Conservation (phyloP, 768 basidiomycete species). For the Asterophora lycoperdoides region DNA sequence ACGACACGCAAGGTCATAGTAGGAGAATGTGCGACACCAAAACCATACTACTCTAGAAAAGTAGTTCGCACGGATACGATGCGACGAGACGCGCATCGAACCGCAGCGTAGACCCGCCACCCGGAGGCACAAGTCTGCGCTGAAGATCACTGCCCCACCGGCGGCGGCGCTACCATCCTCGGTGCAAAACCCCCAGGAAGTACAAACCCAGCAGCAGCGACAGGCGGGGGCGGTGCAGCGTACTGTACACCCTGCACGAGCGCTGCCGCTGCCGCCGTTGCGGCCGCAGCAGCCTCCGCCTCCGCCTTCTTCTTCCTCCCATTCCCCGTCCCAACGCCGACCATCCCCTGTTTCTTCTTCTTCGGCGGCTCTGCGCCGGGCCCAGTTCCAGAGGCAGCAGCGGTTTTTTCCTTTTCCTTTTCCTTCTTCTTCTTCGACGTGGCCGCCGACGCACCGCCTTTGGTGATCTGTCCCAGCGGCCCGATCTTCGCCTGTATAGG, state of each 20-base stretch:
- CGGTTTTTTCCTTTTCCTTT: too few species aligned
- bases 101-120: neutral
- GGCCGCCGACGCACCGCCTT: constrained; percentile 39
- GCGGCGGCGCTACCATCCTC: constrained; percentile 6
- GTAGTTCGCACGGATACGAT: neutral
- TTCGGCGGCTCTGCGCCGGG: constrained; percentile 19
- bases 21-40: too few species aligned
- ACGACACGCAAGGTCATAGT: too few species aligned
- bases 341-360: constrained; percentile 39
- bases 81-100: neutral
- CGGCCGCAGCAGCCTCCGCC: constrained; percentile 5
- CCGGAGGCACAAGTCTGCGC: too few species aligned
- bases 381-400: too few species aligned
- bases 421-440: constrained; percentile 60
- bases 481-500: constrained; percentile 67
- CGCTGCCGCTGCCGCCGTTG: constrained; percentile 2
- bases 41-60: too few species aligned
- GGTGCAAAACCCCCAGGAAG: too few species aligned
- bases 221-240: constrained; percentile 4
- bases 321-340: constrained; percentile 40
- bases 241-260: too few species aligned
- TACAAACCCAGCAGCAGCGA: too few species aligned
- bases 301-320: constrained; percentile 44
- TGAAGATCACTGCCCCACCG: constrained; percentile 10
- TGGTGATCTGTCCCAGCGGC: constrained; percentile 71